Base-by-base conservation (phyloP, 495 filamentous ascomycete genomes). In the Stereocaulon alpinum region DNA sequence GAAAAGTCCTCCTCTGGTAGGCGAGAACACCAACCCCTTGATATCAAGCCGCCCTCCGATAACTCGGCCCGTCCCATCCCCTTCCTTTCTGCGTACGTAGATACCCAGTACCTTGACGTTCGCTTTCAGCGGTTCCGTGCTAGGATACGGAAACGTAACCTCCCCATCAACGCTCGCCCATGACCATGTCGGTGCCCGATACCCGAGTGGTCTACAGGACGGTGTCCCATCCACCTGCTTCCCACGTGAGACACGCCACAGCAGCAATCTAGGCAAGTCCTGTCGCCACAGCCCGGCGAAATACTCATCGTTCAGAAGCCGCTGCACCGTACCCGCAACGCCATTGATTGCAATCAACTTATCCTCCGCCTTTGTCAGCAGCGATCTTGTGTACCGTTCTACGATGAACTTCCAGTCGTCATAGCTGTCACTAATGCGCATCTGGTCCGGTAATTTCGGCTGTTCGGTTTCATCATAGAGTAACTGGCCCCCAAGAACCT, bases 341-440 rank as follows among this genome's bases (percentile, higher is more conserved):
- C 50, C 59, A 44, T 27, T 32, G 5, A 61, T 34, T 34, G 59
- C 59, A 9, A 61, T 44, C 15, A 61, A 32, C 30, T 44, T 55
- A 29, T 61, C 59, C 30, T 54, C 22, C 20, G 15, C 18, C 12
- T 61, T 22, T 10, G 59, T 61, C n/a, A 61, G 32, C 17, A 14
- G 15, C 12, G 50, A 22, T 27, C 18, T 30, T 12, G 27, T 47
- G 20, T 54, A 56, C 9, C 3, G n/a, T 14, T 20, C 15, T n/a
- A 53, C 14, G 11, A 61, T 56, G 7, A 11, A n/a, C 1, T 0
- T 1, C 59, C 59, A 61, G 15, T 30, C 17, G 24, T 2, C 5
- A 7, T 27, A 20, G 24, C 14, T 30, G 0, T 14, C 4, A 47
- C 1, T 2, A 12, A 24, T 47, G 3, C 44, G 18, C 4, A 27